Evolutionary conservation across 2,329 filamentous ascomycete genomes (phyloP).

Genomic region (Alternaria novae-zelandiae): DNA sequence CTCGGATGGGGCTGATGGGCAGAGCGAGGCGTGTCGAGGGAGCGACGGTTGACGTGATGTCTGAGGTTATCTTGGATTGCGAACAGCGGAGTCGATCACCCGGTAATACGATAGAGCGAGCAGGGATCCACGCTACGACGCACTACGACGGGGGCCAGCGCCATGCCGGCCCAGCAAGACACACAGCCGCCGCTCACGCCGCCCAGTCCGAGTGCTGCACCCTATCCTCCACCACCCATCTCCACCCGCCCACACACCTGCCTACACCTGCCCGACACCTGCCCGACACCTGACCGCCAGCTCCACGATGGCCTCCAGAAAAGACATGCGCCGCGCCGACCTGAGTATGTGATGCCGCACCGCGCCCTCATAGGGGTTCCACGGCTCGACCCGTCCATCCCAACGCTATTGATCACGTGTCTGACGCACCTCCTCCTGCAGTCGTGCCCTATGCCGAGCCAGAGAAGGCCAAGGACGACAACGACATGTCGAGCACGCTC

Average conservation of each 20-base stretch:
- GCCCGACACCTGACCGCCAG: conserved; percentile 14
- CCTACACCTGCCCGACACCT: conserved; percentile 11
- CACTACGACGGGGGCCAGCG: neutral
- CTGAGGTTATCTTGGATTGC: conserved; percentile 18
- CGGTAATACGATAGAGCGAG: conserved; percentile 12
- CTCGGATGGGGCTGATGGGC: conserved; percentile 11
- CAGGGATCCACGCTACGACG: conserved; percentile 10
- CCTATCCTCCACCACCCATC: conserved; percentile 22
- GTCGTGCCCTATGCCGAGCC: conserved; percentile 90
- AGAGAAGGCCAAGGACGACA: conserved; percentile 65
- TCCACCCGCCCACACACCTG: conserved; percentile 11
- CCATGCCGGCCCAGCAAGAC: conserved; percentile 1
- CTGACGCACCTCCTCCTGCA: conserved; percentile 48
- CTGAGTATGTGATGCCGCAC: conserved; percentile 64
- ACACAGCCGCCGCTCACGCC: conserved; percentile 3
- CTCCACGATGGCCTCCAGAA: conserved; percentile 68
- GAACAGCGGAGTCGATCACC: conserved; percentile 19
- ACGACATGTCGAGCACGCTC: conserved; percentile 74
- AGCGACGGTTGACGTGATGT: conserved; percentile 7
- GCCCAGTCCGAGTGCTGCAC: conserved; percentile 2
- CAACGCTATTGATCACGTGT: conserved; percentile 34
- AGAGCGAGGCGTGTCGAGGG: neutral
- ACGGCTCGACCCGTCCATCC: neutral
- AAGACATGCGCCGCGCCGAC: conserved; percentile 77
- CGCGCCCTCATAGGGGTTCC: conserved; percentile 5